phyloP scores from a whole-genome alignment of 768 basidiomycete species.

The Lentinula raphanica region DNA sequence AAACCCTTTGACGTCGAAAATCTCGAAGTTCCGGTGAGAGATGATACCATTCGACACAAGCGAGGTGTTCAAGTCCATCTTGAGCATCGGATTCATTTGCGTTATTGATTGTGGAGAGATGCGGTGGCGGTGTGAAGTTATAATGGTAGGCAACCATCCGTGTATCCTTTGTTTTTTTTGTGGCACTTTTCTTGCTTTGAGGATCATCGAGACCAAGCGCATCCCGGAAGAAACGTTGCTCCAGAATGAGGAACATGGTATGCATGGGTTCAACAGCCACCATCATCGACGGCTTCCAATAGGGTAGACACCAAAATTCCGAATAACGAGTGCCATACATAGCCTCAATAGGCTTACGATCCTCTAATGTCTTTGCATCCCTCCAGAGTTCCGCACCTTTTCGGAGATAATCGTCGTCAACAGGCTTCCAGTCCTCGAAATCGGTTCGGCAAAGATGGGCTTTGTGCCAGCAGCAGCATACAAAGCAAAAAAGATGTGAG shows the following conservation, averaged over 20 bases:
- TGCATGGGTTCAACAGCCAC: conserved; percentile 34
- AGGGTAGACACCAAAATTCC: conserved; percentile 25
- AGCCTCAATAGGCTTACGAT: conserved; percentile 13
- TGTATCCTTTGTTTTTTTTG: neutral
- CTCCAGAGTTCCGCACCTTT: conserved; percentile 16
- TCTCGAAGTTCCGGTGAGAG: too few species aligned
- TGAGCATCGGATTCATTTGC: too few species aligned
- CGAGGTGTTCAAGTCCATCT: too few species aligned
- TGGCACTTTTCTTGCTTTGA: neutral
- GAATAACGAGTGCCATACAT: conserved; percentile 22
- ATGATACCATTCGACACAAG: too few species aligned
- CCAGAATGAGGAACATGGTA: conserved; percentile 2
- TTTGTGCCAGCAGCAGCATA: neutral
- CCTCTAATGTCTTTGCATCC: conserved; percentile 10
- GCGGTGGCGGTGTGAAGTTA: neutral
- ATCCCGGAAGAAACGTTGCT: neutral
- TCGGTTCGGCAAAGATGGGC: neutral
- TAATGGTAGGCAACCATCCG: neutral
- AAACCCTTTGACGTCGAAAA: too few species aligned
- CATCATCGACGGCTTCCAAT: conserved; percentile 30
- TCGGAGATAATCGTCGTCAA: conserved; percentile 10
- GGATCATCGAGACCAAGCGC: neutral
- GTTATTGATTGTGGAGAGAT: too few species aligned
- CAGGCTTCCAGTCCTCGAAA: conserved; percentile 12
- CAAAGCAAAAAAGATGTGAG: neutral